Evolutionary conservation across 345 rosid genomes (phyloP), one percentile per base, ranked within the genome.

Genomic region (Syzygium grande): DNA sequence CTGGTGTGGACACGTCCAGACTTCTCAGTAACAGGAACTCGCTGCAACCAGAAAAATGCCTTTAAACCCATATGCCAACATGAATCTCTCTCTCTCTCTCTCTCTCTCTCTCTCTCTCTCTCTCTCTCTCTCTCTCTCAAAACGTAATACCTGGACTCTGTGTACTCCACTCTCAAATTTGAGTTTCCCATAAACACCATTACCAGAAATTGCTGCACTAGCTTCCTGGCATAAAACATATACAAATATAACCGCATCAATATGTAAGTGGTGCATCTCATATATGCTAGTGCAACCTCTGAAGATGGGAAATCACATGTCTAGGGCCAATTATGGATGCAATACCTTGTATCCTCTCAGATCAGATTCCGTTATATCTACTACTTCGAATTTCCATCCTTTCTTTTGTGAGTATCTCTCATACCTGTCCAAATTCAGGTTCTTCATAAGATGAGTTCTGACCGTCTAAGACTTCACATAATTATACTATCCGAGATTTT

Each of bases 141-240:
- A 84, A 15, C 2, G 30, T 52, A 29, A 89, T 84, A 96, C 99
- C 99, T 98, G 99, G 90, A 96, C 99, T 89, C 99, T 93, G 90
- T 98, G 99, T 87, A 98, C 94, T 80, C 99, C 99, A 94, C 99
- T 96, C 93, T 98, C 99, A 87, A 96, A 98, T 94, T 98, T 98
- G 86, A 98, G 97, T 89, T 96, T 96, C 85, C 98, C 99, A 88
- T 92, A 98, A 25, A 98, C 95, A 90, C 92, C 94, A 84, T 88
- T 92, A 56, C 99, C 99, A 4, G 96, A 93, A 65, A 98, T 95
- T 85, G 98, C 95, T 49, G 99, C 99, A 91, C 95, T 96, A 86
- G 97, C 99, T 96, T 98, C 98, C 99, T 96, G 94, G 86, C 87
- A 87, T 89, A 78, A 9, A 86, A 85, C 90, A 87, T 54, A 5